phyloP scores from a whole-genome alignment of 441 rosid genomes.

The Sinapis alba region DNA sequence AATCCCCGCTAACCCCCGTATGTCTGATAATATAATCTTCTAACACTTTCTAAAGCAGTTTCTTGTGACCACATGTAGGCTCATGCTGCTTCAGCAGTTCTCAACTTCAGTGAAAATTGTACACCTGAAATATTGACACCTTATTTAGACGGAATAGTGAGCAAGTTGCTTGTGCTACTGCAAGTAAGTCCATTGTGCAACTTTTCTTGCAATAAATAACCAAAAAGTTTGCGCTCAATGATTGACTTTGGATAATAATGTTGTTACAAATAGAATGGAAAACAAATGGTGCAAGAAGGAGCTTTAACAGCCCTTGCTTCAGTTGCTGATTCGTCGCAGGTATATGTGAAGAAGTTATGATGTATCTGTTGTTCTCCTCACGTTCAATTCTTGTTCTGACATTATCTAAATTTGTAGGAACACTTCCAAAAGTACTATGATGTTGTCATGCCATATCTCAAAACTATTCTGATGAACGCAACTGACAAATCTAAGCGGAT shows the following conservation, averaged over 20 bases:
- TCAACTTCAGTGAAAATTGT: constrained; percentile 99
- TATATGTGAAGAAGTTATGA: constrained; percentile 34
- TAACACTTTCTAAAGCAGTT: constrained; percentile 9
- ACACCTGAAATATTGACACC: constrained; percentile 91
- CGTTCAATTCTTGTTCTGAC: constrained; percentile 31
- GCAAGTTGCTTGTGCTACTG: constrained; percentile 91
- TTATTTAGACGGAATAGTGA: constrained; percentile 90
- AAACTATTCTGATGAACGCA: constrained; percentile 90
- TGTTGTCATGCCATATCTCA: constrained; percentile 98
- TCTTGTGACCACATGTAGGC: constrained; percentile 61
- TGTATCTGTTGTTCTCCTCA: background rate
- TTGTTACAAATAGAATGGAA: constrained; percentile 73
- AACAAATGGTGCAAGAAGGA: constrained; percentile 99
- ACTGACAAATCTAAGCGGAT: constrained; percentile 95
- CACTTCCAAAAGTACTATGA: constrained; percentile 98
- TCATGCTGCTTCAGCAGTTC: constrained; percentile 99
- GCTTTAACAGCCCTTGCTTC: constrained; percentile 99
- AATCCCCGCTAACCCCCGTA: background rate
- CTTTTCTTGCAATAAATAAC: background rate
- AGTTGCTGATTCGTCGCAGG: constrained; percentile 99
- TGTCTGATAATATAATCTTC: background rate
- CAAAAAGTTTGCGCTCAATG: background rate
- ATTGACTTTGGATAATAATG: constrained; percentile 28
- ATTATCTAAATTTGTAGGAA: constrained; percentile 59
- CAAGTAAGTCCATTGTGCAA: constrained; percentile 59